These are phyloP conservation scores for Coprinellus micaceus DNA, from an alignment of 768 basidiomycete genomes.

Conservation along the genomic window DNA sequence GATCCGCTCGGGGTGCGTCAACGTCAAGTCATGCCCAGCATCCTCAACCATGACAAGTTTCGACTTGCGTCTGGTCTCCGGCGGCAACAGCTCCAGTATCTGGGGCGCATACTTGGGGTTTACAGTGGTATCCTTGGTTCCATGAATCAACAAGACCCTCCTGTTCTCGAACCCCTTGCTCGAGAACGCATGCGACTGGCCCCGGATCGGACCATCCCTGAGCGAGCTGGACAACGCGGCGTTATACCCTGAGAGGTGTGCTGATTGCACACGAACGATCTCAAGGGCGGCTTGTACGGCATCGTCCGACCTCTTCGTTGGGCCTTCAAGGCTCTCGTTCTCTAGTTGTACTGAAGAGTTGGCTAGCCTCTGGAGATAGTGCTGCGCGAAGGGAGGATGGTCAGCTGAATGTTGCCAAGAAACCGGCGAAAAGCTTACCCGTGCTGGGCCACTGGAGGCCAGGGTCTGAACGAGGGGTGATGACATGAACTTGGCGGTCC, in stretches of 20 bases:
- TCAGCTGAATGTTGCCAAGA: conserved; percentile 15
- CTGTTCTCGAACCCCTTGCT: conserved; percentile 45
- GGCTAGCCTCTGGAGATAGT: conserved; percentile 50
- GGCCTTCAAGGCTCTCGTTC: neutral
- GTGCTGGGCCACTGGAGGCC: conserved; percentile 58
- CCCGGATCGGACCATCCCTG: conserved; percentile 68
- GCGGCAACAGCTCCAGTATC: conserved; percentile 43
- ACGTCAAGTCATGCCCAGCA: conserved; percentile 51
- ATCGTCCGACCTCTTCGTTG: neutral
- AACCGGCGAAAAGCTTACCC: conserved; percentile 33
- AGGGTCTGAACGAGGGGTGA: conserved; percentile 68
- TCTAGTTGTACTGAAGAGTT: conserved; percentile 26
- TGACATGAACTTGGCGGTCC: conserved; percentile 75
- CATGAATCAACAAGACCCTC: conserved; percentile 63
- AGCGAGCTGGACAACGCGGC: conserved; percentile 73
- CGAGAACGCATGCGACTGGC: conserved; percentile 51
- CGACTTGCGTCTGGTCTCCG: conserved; percentile 28
- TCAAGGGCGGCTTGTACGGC: conserved; percentile 21
- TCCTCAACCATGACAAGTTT: conserved; percentile 46
- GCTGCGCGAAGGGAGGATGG: conserved; percentile 26
- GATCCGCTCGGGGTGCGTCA: conserved; percentile 39
- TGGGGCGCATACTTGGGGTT: conserved; percentile 49
- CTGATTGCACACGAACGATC: conserved; percentile 77
- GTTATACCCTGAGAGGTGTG: conserved; percentile 72
- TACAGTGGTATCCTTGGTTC: conserved; percentile 58